Percentiles rank a stretch among this genome's conserved stretches.
These are phyloP conservation scores for Schizosaccharomyces lindneri DNA, from an alignment of 805 yeast species.

Conservation along the genomic window DNA sequence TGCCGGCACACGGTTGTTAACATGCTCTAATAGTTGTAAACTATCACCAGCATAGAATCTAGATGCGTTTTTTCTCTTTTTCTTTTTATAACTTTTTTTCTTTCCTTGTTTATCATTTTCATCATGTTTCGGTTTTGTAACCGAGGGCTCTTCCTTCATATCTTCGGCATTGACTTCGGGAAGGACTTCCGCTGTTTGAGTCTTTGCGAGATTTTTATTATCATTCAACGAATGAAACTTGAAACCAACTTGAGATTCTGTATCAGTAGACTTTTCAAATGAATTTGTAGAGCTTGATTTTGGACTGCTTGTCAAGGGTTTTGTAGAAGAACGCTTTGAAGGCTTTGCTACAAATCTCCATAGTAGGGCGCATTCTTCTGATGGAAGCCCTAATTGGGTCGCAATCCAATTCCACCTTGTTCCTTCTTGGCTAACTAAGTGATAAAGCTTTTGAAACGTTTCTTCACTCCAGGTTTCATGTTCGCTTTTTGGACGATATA, in stretches of 20 bases:
- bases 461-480: neutral
- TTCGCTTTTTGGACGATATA: neutral
- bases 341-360: too few species aligned
- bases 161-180: too few species aligned
- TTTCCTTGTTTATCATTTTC: neutral
- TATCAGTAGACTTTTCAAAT: too few species aligned
- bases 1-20: neutral
- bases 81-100: neutral
- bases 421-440: neutral
- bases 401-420: neutral
- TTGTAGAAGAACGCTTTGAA: too few species aligned
- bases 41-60: neutral
- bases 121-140: neutral
- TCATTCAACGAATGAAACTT: too few species aligned
- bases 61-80: neutral
- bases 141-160: too few species aligned
- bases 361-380: too few species aligned
- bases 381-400: neutral
- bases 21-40: neutral
- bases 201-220: too few species aligned
- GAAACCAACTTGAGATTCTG: too few species aligned
- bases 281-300: too few species aligned
- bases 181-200: too few species aligned
- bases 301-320: too few species aligned
- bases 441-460: neutral